Base-by-base conservation (phyloP, 1,284 basidiomycete species). In the Hymenochaete sp. region DNA sequence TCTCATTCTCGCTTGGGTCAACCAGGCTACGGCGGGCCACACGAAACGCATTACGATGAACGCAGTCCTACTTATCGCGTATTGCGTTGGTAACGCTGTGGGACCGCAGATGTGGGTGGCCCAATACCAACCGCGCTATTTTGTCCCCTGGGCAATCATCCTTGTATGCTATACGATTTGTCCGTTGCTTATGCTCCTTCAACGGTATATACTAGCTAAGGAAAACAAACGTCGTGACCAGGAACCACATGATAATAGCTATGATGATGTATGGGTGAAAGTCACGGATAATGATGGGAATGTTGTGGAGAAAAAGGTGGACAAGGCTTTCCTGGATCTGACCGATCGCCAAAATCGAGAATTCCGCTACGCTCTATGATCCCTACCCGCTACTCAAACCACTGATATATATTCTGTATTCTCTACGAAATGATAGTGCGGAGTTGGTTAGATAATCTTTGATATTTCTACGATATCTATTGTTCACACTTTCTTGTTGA, bases 61-160 rank as follows among this genome's bases (percentile, higher is more conserved):
- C 57, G 76, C 81, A 0, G 75, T 85, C 55, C 72, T 82, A 65
- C 70, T 84, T n/a, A 72, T 71, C 43, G 75, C 77, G 0, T 82
- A 84, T 54, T 82, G 79, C 53, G 61, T 84, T 31, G 82, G 82
- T 10, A 83, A 84, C 50, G 62, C 79, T 10, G 72, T 73, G 6
- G 78, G 77, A 3, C 82, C 83, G 0, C 78, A 82, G 53, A 83
- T 84, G 78, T 86, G 82, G 81, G 69, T 79, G 54, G 64, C 66
- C 1, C 62, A 74, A 55, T 83, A 82, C 57, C 67, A 70, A 39
- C 79, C 82, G 26, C 69, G 79, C 75, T 77, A 61, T 52, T 75
- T 69, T 50, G 60, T 82, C 43, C 80, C 79, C 0, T 83, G 79
- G 79, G 71, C 70, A 38, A 65, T 82, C 52, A 81, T 82, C 45